Evolutionary conservation across 176 grass and related monocot genomes (phyloP), one percentile per base, ranked within the genome.

Genomic region (Carex kokanica): DNA sequence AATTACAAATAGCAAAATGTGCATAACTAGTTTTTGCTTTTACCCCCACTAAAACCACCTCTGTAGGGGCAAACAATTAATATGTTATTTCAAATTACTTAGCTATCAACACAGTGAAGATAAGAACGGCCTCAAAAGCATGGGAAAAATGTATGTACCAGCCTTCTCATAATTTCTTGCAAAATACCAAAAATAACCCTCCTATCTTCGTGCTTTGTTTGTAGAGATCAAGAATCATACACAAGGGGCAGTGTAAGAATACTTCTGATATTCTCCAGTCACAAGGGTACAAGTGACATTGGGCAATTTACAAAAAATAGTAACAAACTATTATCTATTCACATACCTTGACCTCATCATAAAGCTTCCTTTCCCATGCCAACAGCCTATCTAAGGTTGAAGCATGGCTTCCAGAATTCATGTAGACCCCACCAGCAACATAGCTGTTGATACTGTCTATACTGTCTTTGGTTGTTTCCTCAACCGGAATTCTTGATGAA

Each of bases 361-460:
- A 99, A 81, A 99, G 93, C 83, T 95, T 95, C 78, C 93, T 93
- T 85, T 99, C 96, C 96, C 96, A 99, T 78, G 96, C 96, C 88
- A 93, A 95, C 64, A 99, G 77, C 74, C 96, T 88, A 82, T 99
- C 96, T 52, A 99, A 78, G 66, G 96, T 93, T 65, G 91, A 95
- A 4, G 96, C 93, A 24, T 99, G 96, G 89, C 96, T 99, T 68
- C 96, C 93, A 45, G 93, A 88, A 89, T 93, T 99, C 96, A 99
- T 99, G 74, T 89, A 99, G 79, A 91, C 79, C 12, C 88, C 87
- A 74, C 86, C 60, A n/a, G 90, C 88, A 60, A 89, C 72, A 89
- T 89, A 91, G 83, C 88, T 90, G 79, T 73, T 92, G 83, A 90
- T 31, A 84, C 84, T 88, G 38, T 95, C 91, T 14, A 65, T 67